These are phyloP conservation scores for Ceratocystis ficicola DNA, from an alignment of 2,329 filamentous ascomycete species.

Conservation along the genomic window DNA sequence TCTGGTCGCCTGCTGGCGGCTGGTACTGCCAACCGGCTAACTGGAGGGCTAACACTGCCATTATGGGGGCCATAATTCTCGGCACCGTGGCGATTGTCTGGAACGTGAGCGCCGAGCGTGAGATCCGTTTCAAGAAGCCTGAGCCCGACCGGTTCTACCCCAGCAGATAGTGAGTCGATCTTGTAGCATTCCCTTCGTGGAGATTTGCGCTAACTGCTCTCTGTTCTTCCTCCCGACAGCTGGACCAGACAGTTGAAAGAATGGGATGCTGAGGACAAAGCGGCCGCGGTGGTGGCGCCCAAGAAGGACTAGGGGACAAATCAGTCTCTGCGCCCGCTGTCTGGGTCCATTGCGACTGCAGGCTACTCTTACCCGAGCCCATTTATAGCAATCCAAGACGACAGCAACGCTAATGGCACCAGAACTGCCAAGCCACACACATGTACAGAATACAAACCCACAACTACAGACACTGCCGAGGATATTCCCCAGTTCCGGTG, in stretches of 20 bases:
- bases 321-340: not conserved
- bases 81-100: conserved; percentile 57
- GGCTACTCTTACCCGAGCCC: not conserved
- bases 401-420: conserved; percentile 10
- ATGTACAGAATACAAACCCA: conserved; percentile 12
- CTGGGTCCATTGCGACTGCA: not conserved
- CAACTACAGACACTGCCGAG: conserved; percentile 4
- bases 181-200: not conserved
- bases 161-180: conserved; percentile 61
- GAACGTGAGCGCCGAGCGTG: conserved; percentile 61
- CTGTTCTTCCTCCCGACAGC: conserved; percentile 25
- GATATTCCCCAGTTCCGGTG: not conserved
- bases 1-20: conserved; percentile 96
- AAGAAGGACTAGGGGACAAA: conserved; percentile 24
- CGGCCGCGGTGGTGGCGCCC: conserved; percentile 29
- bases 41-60: conserved; percentile 84
- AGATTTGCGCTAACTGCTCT: not conserved
- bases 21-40: conserved; percentile 94
- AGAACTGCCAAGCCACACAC: conserved; percentile 10
- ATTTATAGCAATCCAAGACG: conserved; percentile 9
- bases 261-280: conserved; percentile 35
- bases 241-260: conserved; percentile 37
- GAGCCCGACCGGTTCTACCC: conserved; percentile 68
- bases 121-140: conserved; percentile 62
- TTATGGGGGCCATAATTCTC: conserved; percentile 56